Conservation (phyloP, 2,329 filamentous ascomycete species). For the Berkeleyomyces rouxiae region DNA sequence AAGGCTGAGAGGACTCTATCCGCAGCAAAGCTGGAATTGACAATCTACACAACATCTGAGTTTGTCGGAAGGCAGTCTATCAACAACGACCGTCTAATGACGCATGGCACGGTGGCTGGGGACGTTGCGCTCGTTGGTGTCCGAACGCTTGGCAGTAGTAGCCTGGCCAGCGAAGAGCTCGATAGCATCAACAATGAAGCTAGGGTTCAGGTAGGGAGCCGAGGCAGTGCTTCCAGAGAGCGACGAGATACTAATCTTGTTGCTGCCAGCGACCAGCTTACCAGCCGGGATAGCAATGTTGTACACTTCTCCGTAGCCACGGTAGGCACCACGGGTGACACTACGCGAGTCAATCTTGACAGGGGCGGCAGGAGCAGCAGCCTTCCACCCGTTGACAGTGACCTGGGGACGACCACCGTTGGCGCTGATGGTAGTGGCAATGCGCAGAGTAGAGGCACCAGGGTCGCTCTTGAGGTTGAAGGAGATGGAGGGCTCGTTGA, state of each 20-base stretch:
- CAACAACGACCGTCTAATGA: not conserved
- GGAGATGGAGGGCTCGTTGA: conserved; percentile 42
- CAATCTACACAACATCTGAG: not conserved
- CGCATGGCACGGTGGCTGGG: not conserved
- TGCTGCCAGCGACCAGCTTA: conserved; percentile 39
- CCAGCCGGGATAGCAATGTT: conserved; percentile 42
- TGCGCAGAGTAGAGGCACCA: conserved; percentile 40
- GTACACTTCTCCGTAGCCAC: conserved; percentile 48
- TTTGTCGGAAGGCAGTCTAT: not conserved
- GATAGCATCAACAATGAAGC: conserved; percentile 22
- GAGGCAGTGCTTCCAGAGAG: conserved; percentile 40
- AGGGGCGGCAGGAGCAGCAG: conserved; percentile 34
- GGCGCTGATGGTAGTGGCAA: conserved; percentile 48
- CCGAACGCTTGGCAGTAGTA: not conserved
- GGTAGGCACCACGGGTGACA: conserved; percentile 48
- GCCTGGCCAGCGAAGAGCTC: conserved; percentile 12
- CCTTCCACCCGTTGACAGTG: conserved; percentile 38
- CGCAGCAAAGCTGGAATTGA: not conserved
- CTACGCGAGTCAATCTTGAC: conserved; percentile 48
- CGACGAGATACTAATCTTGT: conserved; percentile 45
- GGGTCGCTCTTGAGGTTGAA: conserved; percentile 37
- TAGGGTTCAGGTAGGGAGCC: conserved; percentile 38
- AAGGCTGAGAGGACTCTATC: not conserved
- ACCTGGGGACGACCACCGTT: conserved; percentile 40
- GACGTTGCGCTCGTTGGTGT: not conserved